Evolutionary conservation across 1,284 basidiomycete species (phyloP).

Genomic region (Ustilago vetiveriae): DNA sequence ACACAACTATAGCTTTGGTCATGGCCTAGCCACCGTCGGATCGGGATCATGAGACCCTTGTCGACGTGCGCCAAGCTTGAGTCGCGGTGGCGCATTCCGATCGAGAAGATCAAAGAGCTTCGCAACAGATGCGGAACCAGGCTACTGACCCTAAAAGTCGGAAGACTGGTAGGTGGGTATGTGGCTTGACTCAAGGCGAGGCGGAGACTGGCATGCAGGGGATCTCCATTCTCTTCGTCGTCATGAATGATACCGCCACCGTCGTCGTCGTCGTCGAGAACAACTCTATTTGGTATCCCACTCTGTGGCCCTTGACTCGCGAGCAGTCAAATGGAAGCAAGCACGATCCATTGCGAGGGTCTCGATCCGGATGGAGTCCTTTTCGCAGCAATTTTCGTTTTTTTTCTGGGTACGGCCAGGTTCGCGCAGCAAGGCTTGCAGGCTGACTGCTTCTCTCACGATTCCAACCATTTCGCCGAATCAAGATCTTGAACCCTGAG

Average conservation of each 20-base stretch:
- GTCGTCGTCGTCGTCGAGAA: too few relatives aligned
- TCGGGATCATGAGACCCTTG: too few relatives aligned
- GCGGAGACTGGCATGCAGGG: not conserved
- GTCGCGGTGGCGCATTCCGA: conserved; percentile 4
- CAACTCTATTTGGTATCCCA: too few relatives aligned
- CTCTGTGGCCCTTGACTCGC: too few relatives aligned
- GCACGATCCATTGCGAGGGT: not conserved
- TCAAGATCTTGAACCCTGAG: not conserved
- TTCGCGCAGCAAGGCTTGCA: not conserved
- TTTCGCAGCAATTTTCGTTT: conserved; percentile 2
- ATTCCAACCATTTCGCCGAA: conserved; percentile 8
- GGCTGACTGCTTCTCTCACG: not conserved
- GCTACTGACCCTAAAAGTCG: too few relatives aligned
- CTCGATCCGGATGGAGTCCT: conserved; percentile 22
- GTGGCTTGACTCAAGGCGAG: too few relatives aligned
- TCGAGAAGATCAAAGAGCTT: not conserved
- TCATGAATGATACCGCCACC: not conserved
- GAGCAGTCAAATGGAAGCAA: too few relatives aligned
- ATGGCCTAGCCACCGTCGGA: too few relatives aligned
- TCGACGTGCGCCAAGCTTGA: not conserved
- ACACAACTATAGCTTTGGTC: too few relatives aligned
- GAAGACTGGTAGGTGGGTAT: too few relatives aligned
- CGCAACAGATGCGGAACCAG: conserved; percentile 1
- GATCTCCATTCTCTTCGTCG: too few relatives aligned
- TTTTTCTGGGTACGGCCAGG: conserved; percentile 14